phyloP scores from a whole-genome alignment of 2,329 filamentous ascomycete genomes.

The Fusarium falciforme region DNA sequence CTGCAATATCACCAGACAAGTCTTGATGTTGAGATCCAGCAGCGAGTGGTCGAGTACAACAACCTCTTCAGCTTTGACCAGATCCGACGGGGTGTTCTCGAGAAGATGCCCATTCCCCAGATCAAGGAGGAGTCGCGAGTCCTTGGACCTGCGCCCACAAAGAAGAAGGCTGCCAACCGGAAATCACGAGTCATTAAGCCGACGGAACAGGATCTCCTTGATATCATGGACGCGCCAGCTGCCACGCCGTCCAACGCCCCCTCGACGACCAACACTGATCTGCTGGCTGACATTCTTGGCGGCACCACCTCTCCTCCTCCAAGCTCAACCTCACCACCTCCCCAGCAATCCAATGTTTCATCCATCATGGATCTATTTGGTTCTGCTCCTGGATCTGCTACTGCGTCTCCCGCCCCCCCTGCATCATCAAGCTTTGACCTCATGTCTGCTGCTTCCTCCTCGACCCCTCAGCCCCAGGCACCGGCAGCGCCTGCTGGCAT shows the following conservation, averaged over 20 bases:
- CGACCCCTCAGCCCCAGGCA: constrained; percentile 55
- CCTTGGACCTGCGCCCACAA: constrained; percentile 81
- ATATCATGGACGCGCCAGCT: constrained; percentile 85
- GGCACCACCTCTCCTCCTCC: constrained; percentile 67
- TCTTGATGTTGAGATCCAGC: constrained; percentile 94
- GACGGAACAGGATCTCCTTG: constrained; percentile 90
- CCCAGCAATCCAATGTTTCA: constrained; percentile 67
- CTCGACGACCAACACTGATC: constrained; percentile 80
- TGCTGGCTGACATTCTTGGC: constrained; percentile 92
- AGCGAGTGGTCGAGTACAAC: constrained; percentile 93
- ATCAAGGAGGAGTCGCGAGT: constrained; percentile 96
- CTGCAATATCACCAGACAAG: constrained; percentile 84
- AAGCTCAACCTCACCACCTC: constrained; percentile 56
- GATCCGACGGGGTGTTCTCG: constrained; percentile 88
- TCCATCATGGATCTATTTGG: constrained; percentile 94
- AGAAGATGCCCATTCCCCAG: constrained; percentile 97
- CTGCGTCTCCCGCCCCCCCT: constrained; percentile 50
- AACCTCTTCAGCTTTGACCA: constrained; percentile 94
- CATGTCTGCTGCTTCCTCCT: constrained; percentile 60
- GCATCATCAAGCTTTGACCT: constrained; percentile 59
- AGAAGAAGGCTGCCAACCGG: constrained; percentile 76
- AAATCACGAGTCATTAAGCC: constrained; percentile 83
- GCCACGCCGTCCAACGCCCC: constrained; percentile 62
- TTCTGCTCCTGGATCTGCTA: constrained; percentile 54
- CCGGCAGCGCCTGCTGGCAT: constrained; percentile 64